Base-by-base conservation (phyloP, 2,329 filamentous ascomycete species). In the Exophiala spinifera region DNA sequence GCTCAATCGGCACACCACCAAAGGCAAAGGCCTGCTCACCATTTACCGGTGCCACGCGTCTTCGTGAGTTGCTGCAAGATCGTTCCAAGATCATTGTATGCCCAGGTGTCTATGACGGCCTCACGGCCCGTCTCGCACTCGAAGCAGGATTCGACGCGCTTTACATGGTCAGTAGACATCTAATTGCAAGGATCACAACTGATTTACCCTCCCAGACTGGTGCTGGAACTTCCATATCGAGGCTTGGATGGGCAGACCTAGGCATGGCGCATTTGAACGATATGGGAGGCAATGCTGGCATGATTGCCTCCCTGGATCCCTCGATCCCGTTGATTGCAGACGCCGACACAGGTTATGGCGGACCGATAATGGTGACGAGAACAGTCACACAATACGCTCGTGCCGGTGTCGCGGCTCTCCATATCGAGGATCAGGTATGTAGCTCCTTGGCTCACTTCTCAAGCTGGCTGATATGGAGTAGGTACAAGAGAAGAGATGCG, bases 321-420 rank as follows among this genome's bases (percentile, higher is more conserved):
- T 69, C 70, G 28, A 73, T 70, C 2, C 77, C 79, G 5, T 66
- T 81, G 4, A 80, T 81, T 55, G 77, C 77, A 21, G 79, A 81
- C 53, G 76, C 76, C 59, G 79, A 81, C 61, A 69, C 72, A 20
- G 79, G 79, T 28, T 81, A 80, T 61, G 78, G 78, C 40, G 77
- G 78, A 0, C 70, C 72, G n/a, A 69, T 73, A 44, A 74, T 74
- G 71, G 71, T 79, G 31, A 72, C 75, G 11, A 72, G 76, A 14
- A 79, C 77, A 3, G 74, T 77, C 4, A 69, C 72, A 21, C 69
- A 75, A 46, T 81, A 81, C 66, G 74, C 75, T 20, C 74, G 76
- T 44, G 72, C 78, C 2, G 79, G 79, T 20, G 76, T 83, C 2
- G 80, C 80, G 1, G 80, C 72, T 8, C 72, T 82, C 42, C 80